phyloP scores from a whole-genome alignment of 495 filamentous ascomycete genomes.

The Cladorrhinum samala region DNA sequence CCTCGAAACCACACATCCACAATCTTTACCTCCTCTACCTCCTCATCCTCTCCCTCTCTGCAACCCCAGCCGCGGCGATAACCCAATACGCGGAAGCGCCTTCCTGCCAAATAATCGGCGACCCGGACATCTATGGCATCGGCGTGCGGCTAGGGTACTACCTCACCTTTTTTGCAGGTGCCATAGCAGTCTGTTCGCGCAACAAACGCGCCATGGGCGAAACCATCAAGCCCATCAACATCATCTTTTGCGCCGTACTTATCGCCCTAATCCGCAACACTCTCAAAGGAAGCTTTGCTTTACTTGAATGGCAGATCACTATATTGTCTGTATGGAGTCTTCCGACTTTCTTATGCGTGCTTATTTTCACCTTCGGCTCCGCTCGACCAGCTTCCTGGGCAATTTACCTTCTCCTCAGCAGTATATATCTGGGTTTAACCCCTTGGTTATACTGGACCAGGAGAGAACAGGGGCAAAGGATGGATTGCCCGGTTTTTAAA shows the following conservation, averaged over 20 bases:
- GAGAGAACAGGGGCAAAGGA: neutral
- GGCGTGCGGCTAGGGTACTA: conserved; percentile 9
- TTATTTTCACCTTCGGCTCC: too few species aligned
- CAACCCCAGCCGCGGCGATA: too few species aligned
- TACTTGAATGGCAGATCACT: conserved; percentile 6
- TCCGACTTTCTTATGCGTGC: neutral
- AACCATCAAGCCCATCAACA: conserved; percentile 4
- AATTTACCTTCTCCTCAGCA: neutral
- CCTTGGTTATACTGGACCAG: neutral
- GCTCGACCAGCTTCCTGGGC: too few species aligned
- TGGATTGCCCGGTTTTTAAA: neutral
- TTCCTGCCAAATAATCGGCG: conserved; percentile 4
- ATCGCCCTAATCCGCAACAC: conserved; percentile 8
- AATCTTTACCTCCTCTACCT: too few species aligned
- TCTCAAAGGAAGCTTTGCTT: conserved; percentile 1
- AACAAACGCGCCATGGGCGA: conserved; percentile 1
- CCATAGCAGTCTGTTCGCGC: neutral
- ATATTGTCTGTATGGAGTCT: neutral
- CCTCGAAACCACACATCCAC: too few species aligned
- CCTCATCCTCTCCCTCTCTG: too few species aligned
- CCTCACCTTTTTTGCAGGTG: conserved; percentile 1
- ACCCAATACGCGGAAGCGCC: neutral
- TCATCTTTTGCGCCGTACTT: conserved; percentile 5
- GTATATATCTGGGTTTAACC: neutral
- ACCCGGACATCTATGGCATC: conserved; percentile 11